Evolutionary conservation across 2,329 filamentous ascomycete genomes (phyloP), one percentile per base, ranked within the genome.

Genomic region (Trichophaea hybrida): DNA sequence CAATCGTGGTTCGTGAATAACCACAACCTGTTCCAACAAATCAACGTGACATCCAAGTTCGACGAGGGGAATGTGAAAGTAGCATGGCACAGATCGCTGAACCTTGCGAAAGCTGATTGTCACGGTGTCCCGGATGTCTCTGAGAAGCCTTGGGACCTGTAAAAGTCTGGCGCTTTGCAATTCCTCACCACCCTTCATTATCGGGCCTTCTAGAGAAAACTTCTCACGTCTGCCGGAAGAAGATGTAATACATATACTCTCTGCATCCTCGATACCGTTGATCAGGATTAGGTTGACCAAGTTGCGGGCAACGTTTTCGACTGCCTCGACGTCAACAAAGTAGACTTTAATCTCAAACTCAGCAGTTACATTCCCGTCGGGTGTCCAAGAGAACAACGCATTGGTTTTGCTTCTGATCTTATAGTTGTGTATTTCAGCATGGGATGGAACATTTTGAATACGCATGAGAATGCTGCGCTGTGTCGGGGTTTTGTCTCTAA

Each of bases 361-460:
- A 5, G 24, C 34, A 13, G 31, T 17, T 8, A 55, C 40, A 10
- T 53, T 31, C 12, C 40, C 37, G 24, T 55, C 53, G 1, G 53
- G 53, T 6, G 53, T 44, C 35, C 38, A 43, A 10, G 37, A 55
- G 34, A 55, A 55, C 35, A 43, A 12, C 3, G 53, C 53, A 35
- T 24, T 55, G 10, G 53, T 55, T 55, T 44, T 55, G 10, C 12
- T 55, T 44, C 35, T 13, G 15, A 55, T 55, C 38, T 55, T 55
- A 15, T 55, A 44, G 13, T 46, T 37, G 34, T 44, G 32, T 2
- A 55, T 43, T 37, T 55, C 53, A 10, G 15, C 40, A 33, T 55
- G 40, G 15, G 53, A 55, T 5, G 53, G 53, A 5, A 55, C 40
- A 13, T 35, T 5, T 32, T 55, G 35, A 6, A 44, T 31, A 10